Base-by-base conservation (phyloP, 2,329 filamentous ascomycete species). In the Fusarium marasasianum region DNA sequence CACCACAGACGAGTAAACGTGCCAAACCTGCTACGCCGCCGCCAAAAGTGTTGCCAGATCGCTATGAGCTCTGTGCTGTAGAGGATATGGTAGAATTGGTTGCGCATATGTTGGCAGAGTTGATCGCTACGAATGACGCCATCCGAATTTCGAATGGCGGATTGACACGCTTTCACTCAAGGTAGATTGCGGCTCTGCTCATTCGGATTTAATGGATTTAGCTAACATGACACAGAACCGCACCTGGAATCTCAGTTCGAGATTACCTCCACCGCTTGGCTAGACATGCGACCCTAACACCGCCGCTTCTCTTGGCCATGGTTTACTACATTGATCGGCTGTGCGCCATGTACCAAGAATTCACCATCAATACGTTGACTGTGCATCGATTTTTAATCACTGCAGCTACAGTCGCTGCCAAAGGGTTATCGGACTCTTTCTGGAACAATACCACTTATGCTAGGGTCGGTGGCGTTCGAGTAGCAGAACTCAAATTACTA, bases 381-480 rank as follows among this genome's bases (percentile, higher is more conserved):
- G 96, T 99, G 7, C 96, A 99, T 84, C 95, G 96, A 14, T 99
- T 98, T 80, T 89, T 99, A 15, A 99, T 99, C 76, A 96, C 96
- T 4, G 95, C 95, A 26, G 96, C 95, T 15, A 98, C 96, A 0
- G 96, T 99, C 9, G 96, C 96, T 12, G 94, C 95, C 64, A 99
- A 99, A 83, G 96, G 96, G 2, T 88, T 99, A 18, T 98, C 95
- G 38, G 96, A 99, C 82, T 95, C 93, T 37, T 99, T 99, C 81
- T 98, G 96, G 95, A 98, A 97, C 72, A 99, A 99, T 83, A 94
- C 94, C 35, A 97, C 96, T 2, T 99, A 99, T 81, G 95, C 96
- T 43, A 89, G 94, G 63, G 95, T 99, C 2, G 96, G 96, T 10
- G 96, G 96, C 72, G 95, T 99, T 56, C 95, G 94, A 75, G 88